Base-by-base conservation (phyloP, 495 filamentous ascomycete genomes). In the Neurospora pannonica region DNA sequence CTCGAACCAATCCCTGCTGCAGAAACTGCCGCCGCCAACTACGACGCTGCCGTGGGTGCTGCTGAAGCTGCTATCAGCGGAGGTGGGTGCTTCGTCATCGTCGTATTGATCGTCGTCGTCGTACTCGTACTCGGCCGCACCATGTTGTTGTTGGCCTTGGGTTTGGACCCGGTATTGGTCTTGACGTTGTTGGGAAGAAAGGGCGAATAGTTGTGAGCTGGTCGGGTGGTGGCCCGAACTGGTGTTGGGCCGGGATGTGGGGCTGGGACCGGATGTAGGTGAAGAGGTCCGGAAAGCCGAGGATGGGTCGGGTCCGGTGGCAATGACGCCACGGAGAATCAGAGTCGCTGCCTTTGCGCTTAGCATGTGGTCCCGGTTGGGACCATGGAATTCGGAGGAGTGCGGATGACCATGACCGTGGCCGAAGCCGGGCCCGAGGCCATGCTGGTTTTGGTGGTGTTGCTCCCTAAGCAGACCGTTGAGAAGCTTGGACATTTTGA, bases 231-330 rank as follows among this genome's bases (percentile, higher is more conserved):
- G 54, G 28, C 28, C 54, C 5, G 54, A 62, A 62, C 54, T 34
- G 38, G 77, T 24, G 76, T 81, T 3, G 72, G 82, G 62, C 75
- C 79, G 28, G 73, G 82, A 40, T 76, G 82, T 15, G 48, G 77
- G 24, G 75, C 78, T 19, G 78, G 81, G 21, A 17, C 54, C 54
- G 15, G 54, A 62, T 28, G 54, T 62, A 28, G 28, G 28, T 83
- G 74, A 71, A 28, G 78, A 40, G 82, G 73, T 78, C 79, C 76
- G 73, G 79, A 75, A 42, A 70, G 71, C 39, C 43, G 73, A 71
- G 43, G 71, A 71, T 17, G 34, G 31, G 39, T 71, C 42, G 5
- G 71, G 70, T 42, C 60, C 70, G n/a, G 71, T 74, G 69, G 73
- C 69, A 46, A 75, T 74, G 24, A 77, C 71, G 24, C 75, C 75